Evolutionary conservation across 495 filamentous ascomycete species (phyloP).

Genomic region (Penicillium pancosmium): DNA sequence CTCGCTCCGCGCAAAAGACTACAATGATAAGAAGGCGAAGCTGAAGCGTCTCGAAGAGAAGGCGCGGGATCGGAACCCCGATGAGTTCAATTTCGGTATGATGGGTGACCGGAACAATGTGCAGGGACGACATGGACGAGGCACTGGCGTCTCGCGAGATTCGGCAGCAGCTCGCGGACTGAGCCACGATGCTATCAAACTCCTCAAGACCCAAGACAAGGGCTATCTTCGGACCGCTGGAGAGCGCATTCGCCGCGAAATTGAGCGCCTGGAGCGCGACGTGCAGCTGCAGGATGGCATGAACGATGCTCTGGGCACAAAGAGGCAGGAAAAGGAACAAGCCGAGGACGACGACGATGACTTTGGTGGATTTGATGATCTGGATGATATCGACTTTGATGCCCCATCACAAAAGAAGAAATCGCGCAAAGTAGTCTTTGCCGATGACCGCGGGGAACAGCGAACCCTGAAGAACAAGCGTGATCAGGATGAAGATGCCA

Average conservation of each 20-base stretch:
- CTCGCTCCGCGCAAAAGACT: constrained; percentile 84
- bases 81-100: constrained; percentile 97
- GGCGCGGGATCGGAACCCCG: constrained; percentile 84
- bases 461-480: constrained; percentile 33
- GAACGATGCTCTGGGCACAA: constrained; percentile 31
- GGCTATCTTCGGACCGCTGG: constrained; percentile 78
- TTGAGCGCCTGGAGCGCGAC: constrained; percentile 60
- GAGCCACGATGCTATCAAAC: constrained; percentile 70
- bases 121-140: constrained; percentile 59
- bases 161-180: constrained; percentile 46
- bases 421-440: constrained; percentile 57
- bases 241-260: constrained; percentile 59
- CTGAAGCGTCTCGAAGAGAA: constrained; percentile 79
- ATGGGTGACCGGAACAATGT: constrained; percentile 54
- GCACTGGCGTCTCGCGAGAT: constrained; percentile 46
- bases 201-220: constrained; percentile 95
- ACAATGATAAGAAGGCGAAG: constrained; percentile 80
- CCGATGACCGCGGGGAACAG: constrained; percentile 56
- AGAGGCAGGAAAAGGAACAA: constrained; percentile 27
- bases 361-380: constrained; percentile 31
- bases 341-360: constrained; percentile 27
- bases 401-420: constrained; percentile 27
- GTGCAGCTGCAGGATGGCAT: constrained; percentile 46
- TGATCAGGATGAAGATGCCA: constrained; percentile 23
- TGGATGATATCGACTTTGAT: constrained; percentile 32